Conservation (phyloP, 129 eudicot species). For the Flaveria linearis region DNA sequence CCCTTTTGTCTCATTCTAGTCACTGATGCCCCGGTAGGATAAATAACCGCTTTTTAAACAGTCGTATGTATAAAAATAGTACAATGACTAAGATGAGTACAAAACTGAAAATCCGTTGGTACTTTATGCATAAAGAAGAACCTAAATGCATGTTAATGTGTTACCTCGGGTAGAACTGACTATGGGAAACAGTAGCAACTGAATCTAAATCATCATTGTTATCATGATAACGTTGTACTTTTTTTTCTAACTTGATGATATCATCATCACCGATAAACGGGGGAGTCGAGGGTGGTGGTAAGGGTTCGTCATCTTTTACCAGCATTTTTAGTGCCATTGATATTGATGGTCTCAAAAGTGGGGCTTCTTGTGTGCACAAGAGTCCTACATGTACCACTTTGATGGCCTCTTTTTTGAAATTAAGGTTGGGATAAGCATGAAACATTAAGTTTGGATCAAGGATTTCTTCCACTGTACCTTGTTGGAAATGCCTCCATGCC, state of each 20-base stretch:
- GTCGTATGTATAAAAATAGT: background rate
- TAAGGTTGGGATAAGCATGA: conserved; percentile 37
- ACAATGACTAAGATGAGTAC: background rate
- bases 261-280: conserved; percentile 67
- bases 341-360: conserved; percentile 69
- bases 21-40: background rate
- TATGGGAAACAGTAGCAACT: conserved; percentile 59
- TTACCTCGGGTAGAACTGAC: conserved; percentile 64
- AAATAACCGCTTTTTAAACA: too few species aligned
- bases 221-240: conserved; percentile 32
- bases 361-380: conserved; percentile 69
- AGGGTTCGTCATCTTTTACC: conserved; percentile 54
- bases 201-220: conserved; percentile 40
- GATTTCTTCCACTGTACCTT: conserved; percentile 58
- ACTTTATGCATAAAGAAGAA: background rate
- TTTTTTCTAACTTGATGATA: conserved; percentile 36
- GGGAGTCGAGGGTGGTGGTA: conserved; percentile 68
- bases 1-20: background rate
- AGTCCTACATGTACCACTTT: conserved; percentile 78
- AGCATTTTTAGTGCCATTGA: conserved; percentile 67
- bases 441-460: conserved; percentile 69
- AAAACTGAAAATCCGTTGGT: background rate
- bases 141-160: background rate
- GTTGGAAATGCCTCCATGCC: conserved; percentile 86
- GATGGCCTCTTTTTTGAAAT: conserved; percentile 43